Base-by-base conservation (phyloP, 345 rosid genomes). In the Bruguiera gymnorhiza region DNA sequence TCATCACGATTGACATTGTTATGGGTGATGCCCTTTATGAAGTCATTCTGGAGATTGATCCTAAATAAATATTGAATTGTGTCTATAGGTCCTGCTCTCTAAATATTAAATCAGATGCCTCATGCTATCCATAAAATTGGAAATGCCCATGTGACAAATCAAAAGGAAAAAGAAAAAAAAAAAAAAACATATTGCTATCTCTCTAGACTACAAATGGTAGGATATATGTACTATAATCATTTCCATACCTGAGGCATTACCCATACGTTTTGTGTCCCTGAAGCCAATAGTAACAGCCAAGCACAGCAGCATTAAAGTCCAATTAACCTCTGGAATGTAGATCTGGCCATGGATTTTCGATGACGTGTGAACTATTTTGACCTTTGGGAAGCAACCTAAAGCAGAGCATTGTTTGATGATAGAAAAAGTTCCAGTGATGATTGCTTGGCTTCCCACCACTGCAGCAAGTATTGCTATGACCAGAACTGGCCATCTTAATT, bases 401-500 rank as follows among this genome's bases (percentile, higher is more conserved):
- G 98, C 80, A 37, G 96, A 85, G 80, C 96, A 90, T 56, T 93
- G 98, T 72, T 89, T 93, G 75, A 93, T 86, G 72, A 93, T 93
- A 4, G 98, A 93, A 72, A 90, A 93, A 66, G 98, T 93, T 46
- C 96, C 98, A 0, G 98, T 90, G 77, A 93, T 93, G 55, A 93
- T 89, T 36, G 98, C 96, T 81, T 93, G 98, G 68, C 98, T 85
- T 59, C 97, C 98, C 64, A 90, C 98, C 16, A 93, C 97, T 60
- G 98, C 97, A 29, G 98, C 97, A 50, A 93, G 96, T 76, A 87
- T 87, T 66, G 98, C 98, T 24, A 93, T 86, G 5, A 85, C 96
- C 46, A 93, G 86, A 80, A 90, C 97, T 9, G 98, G 98, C 97
- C 95, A 90, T 75, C 95, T 86, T 36, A 90, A 59, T 59, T 72